Evolutionary conservation across 208 protist species (phyloP).

Genomic region (Leishmania tropica): DNA sequence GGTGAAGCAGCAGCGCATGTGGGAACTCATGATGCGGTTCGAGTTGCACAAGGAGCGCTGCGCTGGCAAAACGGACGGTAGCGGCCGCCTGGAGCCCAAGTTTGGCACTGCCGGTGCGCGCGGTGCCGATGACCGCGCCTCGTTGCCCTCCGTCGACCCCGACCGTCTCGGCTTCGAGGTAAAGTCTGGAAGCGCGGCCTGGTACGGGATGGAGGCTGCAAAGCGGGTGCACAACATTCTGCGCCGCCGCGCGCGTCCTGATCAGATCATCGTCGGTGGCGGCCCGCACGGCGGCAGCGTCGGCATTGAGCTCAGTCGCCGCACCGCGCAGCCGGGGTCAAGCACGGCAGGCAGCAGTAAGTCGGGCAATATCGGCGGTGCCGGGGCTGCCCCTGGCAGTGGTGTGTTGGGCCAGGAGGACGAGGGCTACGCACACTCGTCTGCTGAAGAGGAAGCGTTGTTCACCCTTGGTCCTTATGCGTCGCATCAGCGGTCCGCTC

Average conservation of each 20-base stretch:
- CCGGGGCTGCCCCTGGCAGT: not conserved
- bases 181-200: slow-evolving; percentile 51
- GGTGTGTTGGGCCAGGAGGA: not conserved
- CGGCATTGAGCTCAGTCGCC: slow-evolving; percentile 61
- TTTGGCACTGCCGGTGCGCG: not conserved
- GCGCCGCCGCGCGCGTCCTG: slow-evolving; percentile 43
- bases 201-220: slow-evolving; percentile 78
- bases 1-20: slow-evolving; percentile 51
- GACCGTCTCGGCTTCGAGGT: slow-evolving; percentile 59
- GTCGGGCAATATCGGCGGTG: not conserved
- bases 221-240: slow-evolving; percentile 73
- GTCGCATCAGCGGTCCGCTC: not conserved
- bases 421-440: not conserved
- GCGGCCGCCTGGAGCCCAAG: not conserved
- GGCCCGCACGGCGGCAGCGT: slow-evolving; percentile 52
- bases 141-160: slow-evolving; percentile 17
- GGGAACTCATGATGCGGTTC: slow-evolving; percentile 50
- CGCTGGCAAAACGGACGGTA: not conserved
- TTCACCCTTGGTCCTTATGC: not conserved
- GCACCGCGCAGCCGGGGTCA: slow-evolving; percentile 43
- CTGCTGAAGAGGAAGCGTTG: slow-evolving; percentile 1
- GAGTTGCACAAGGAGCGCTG: slow-evolving; percentile 28
- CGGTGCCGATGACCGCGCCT: not conserved
- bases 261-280: slow-evolving; percentile 64
- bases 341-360: slow-evolving; percentile 6